Base-by-base conservation (phyloP, 371 early-diverging fungal genomes). In the Chytridium lagenaria region DNA sequence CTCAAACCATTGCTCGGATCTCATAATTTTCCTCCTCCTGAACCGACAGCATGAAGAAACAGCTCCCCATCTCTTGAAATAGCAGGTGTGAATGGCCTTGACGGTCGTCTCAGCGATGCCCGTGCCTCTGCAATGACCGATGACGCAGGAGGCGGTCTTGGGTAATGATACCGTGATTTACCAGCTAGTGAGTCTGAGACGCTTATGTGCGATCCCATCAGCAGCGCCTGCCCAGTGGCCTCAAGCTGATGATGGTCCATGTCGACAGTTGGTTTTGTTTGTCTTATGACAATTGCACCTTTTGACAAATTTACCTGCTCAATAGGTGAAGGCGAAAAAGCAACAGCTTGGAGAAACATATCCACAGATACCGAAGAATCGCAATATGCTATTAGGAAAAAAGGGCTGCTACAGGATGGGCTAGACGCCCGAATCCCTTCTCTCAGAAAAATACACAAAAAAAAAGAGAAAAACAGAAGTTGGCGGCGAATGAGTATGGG, bases 41-140 rank as follows among this genome's bases (percentile, higher is more conserved):
- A 7, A n/a, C 55, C 55, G 1, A 33, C 49, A 12, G 34, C 3
- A 33, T 33, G 33, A 50, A 28, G 3, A 37, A 52, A 67, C 16
- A 30, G 37, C 30, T 67, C 67, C 34, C 28, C 33, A 40, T 73
- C 36, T 33, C 55, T 19, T 5, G 31, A 63, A 15, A 33, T 36
- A 57, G 75, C 74, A 19, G 79, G 79, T 26, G 79, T 79, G 37
- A 61, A 73, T 15, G 79, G 79, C 23, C 79, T n/a, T 22, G 79
- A 67, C 1, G 79, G 79, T 40, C 51, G 7, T n/a, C 36, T 5
- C 37, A 79, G 59, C 28, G 79, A 79, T 10, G 79, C 79, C 0
- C 76, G 57, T 2, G 79, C 79, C 59, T 79, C 76, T 26, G 59
- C 59, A n/a, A 79, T 79, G 31, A 79, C 44, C 1, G 64, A 49